Conservation (phyloP, 148 eudicot species). For the Oxyria digyna region DNA sequence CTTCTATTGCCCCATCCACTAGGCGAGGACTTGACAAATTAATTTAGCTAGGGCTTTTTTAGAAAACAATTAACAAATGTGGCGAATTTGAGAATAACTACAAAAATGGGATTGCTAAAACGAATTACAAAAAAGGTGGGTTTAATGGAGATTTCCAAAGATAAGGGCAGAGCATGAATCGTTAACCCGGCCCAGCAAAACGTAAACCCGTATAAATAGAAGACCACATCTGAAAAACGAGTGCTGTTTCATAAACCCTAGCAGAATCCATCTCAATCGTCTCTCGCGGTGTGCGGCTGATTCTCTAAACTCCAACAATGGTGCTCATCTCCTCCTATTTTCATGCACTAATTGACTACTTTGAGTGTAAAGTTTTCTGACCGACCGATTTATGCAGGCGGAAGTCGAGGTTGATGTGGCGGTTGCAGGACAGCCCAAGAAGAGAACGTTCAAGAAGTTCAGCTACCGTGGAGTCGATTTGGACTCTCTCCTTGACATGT, state of each 20-base stretch:
- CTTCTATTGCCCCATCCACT: no score
- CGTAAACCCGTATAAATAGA: background rate
- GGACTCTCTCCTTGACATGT: conserved; percentile 40
- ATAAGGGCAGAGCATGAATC: background rate
- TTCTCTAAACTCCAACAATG: conserved; percentile 5
- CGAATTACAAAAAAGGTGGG: no score
- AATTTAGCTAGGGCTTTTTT: no score
- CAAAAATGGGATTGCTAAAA: no score
- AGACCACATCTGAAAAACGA: background rate
- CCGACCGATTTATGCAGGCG: conserved; percentile 14
- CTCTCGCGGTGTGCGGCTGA: background rate
- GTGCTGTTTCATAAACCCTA: background rate
- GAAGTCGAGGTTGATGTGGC: conserved; percentile 22
- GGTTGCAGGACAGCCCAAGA: conserved; percentile 23
- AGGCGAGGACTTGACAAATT: no score
- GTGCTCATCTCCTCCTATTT: background rate
- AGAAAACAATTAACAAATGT: no score
- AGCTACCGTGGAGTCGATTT: conserved; percentile 40
- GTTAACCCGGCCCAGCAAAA: background rate
- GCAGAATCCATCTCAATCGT: background rate
- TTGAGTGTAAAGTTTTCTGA: background rate
- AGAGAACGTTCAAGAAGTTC: conserved; percentile 53
- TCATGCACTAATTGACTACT: background rate
- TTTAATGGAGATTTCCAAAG: background rate
- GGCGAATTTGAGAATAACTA: no score